Evolutionary conservation across 2,329 filamentous ascomycete species (phyloP).

Genomic region (Thielaviopsis musarum): DNA sequence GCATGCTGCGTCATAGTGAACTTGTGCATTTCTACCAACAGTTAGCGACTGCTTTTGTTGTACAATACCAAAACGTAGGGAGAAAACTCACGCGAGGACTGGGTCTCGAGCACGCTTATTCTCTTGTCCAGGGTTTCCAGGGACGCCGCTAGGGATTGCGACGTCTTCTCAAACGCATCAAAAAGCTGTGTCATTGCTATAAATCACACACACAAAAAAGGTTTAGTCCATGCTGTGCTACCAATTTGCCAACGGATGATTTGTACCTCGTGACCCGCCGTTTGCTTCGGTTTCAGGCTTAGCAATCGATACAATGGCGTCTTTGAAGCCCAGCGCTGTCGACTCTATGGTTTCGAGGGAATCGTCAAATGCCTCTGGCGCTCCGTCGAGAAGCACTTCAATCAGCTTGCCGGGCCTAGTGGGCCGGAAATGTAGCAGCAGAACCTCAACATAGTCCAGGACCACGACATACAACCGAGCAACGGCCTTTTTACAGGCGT

Average conservation of each 20-base stretch:
- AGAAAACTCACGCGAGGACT: not conserved
- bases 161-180: slow-evolving; percentile 29
- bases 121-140: slow-evolving; percentile 8
- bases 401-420: slow-evolving; percentile 8
- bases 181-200: slow-evolving; percentile 22
- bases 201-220: not conserved
- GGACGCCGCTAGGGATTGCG: slow-evolving; percentile 18
- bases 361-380: slow-evolving; percentile 1
- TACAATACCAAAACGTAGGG: not conserved
- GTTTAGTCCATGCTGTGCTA: not conserved
- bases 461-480: slow-evolving; percentile 2
- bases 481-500: slow-evolving; percentile 6
- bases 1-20: slow-evolving; percentile 7
- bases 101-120: slow-evolving; percentile 3
- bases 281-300: not conserved
- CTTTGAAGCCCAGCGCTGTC: not conserved
- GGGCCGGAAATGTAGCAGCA: slow-evolving; percentile 6
- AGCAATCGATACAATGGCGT: not conserved
- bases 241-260: not conserved
- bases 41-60: not conserved
- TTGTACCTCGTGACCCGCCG: too few relatives aligned
- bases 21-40: slow-evolving; percentile 7
- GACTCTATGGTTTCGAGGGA: slow-evolving; percentile 2
- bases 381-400: not conserved
- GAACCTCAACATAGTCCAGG: slow-evolving; percentile 5